Percentiles rank a stretch among this genome's conserved stretches.
These are phyloP conservation scores for Trichoderma simmonsii DNA, from an alignment of 2,329 filamentous ascomycete genomes.

Conservation along the genomic window DNA sequence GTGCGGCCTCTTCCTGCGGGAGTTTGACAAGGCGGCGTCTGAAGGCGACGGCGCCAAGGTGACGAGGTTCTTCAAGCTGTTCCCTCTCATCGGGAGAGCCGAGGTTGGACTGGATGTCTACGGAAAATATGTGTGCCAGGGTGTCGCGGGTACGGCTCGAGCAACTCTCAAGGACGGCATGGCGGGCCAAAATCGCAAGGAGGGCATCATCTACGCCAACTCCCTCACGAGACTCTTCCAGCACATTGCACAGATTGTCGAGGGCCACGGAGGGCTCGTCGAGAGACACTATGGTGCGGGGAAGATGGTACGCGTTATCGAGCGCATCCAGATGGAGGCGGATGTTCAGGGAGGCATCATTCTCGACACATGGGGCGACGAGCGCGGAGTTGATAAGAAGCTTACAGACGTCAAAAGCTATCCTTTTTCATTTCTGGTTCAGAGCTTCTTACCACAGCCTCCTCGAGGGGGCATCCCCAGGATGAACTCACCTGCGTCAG, in stretches of 20 bases:
- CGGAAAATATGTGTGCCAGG: slow-evolving; percentile 91
- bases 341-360: slow-evolving; percentile 96
- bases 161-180: slow-evolving; percentile 70
- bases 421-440: slow-evolving; percentile 93
- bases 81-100: slow-evolving; percentile 85
- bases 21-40: slow-evolving; percentile 88
- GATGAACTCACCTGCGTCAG: slow-evolving; percentile 71
- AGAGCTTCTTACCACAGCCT: slow-evolving; percentile 80
- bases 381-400: slow-evolving; percentile 77
- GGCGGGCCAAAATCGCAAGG: slow-evolving; percentile 50
- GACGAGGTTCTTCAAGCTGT: slow-evolving; percentile 96
- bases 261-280: slow-evolving; percentile 84
- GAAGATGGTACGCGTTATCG: slow-evolving; percentile 93
- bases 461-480: slow-evolving; percentile 63
- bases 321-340: slow-evolving; percentile 87
- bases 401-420: slow-evolving; percentile 97
- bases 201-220: slow-evolving; percentile 88
- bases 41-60: slow-evolving; percentile 87
- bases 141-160: slow-evolving; percentile 80
- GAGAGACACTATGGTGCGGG: slow-evolving; percentile 90
- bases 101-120: slow-evolving; percentile 93
- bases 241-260: slow-evolving; percentile 95
- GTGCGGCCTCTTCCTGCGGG: slow-evolving; percentile 84
- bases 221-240: slow-evolving; percentile 90
- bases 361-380: slow-evolving; percentile 92